Evolutionary conservation across 371 early-diverging fungal genomes (phyloP).

Genomic region (Sporodiniella umbellata): DNA sequence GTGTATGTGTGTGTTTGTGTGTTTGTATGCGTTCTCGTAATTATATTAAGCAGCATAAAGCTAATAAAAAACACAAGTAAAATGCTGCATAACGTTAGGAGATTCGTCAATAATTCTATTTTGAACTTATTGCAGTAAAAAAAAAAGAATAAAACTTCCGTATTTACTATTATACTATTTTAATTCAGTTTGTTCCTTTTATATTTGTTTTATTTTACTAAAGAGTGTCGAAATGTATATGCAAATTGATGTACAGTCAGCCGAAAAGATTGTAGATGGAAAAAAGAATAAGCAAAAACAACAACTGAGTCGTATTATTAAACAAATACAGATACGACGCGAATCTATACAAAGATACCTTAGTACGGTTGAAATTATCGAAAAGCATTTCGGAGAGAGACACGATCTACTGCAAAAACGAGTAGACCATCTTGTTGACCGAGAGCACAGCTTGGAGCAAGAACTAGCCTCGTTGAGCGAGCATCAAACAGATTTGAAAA

Average conservation of each 20-base stretch:
- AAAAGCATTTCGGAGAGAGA: constrained; percentile 1
- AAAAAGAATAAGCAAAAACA: constrained; percentile 7
- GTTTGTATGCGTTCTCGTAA: too few relatives aligned
- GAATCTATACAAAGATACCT: constrained; percentile 2
- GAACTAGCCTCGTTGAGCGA: constrained; percentile 7
- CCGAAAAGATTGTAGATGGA: constrained; percentile 9
- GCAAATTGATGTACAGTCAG: constrained; percentile 9
- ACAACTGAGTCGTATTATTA: constrained; percentile 6
- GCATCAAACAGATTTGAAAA: constrained; percentile 15
- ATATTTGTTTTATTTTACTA: not conserved
- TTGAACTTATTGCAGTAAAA: constrained; percentile 3
- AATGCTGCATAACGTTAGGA: too few relatives aligned
- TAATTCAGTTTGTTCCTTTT: constrained; percentile 1
- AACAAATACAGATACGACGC: constrained; percentile 2
- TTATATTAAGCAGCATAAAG: too few relatives aligned
- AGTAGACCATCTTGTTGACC: constrained; percentile 6
- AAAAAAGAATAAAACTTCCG: constrained; percentile 16
- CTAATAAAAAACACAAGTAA: too few relatives aligned
- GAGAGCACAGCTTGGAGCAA: constrained; percentile 11
- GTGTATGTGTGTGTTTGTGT: too few relatives aligned
- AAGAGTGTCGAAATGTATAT: not conserved
- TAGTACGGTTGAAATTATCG: constrained; percentile 2
- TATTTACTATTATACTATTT: not conserved
- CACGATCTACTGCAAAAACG: not conserved
- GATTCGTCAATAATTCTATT: not conserved